Conservation (phyloP, 2,329 filamentous ascomycete species). For the Zymoseptoria ardabiliae region DNA sequence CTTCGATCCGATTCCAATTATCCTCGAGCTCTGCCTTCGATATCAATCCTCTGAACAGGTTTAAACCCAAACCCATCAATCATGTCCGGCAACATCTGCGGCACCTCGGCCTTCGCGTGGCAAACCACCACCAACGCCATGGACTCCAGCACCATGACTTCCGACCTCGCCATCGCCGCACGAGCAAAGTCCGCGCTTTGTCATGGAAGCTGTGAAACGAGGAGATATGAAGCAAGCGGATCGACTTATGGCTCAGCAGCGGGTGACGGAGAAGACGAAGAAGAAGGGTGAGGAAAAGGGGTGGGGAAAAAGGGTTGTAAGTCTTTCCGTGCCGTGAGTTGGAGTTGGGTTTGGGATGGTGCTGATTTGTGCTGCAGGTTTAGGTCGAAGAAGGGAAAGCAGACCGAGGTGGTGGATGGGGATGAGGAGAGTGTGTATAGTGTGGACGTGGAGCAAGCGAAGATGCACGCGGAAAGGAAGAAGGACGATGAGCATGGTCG, state of each 20-base stretch:
- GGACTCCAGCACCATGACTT: conserved; percentile 1
- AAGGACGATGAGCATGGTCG: neutral
- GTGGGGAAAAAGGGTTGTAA: neutral
- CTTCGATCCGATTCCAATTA: too few species aligned
- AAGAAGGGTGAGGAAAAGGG: neutral
- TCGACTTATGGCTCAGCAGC: neutral
- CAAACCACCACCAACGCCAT: neutral
- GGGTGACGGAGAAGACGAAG: neutral
- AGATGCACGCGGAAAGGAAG: neutral
- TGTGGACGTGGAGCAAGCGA: conserved; percentile 1
- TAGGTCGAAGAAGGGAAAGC: conserved; percentile 2
- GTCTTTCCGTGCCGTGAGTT: neutral
- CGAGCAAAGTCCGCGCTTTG: conserved; percentile 2
- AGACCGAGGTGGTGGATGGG: neutral
- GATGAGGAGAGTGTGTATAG: conserved; percentile 7
- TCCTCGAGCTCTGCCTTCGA: too few species aligned
- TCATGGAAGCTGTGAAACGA: conserved; percentile 4
- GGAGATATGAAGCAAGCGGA: conserved; percentile 4
- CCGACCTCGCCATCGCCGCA: conserved; percentile 1
- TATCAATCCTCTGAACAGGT: too few species aligned
- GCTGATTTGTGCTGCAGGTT: conserved; percentile 8
- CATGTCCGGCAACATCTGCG: conserved; percentile 7
- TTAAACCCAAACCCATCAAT: neutral
- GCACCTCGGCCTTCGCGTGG: conserved; percentile 4
- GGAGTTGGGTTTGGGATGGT: neutral